These are phyloP conservation scores for Plasmodium vinckei DNA, from an alignment of 169 alveolate species.

Conservation along the genomic window DNA sequence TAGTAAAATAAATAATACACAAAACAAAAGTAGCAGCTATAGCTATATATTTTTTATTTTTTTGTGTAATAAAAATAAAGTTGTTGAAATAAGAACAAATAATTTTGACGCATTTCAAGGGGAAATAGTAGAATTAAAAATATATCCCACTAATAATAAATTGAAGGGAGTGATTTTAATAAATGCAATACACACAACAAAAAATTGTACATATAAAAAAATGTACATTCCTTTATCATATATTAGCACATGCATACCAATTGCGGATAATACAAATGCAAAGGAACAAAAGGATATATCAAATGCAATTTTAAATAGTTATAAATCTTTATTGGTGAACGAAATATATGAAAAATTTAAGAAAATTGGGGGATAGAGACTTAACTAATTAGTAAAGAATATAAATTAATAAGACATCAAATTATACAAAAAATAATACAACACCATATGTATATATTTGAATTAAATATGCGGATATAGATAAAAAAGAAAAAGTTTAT, in stretches of 20 bases:
- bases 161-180: constrained; percentile 49
- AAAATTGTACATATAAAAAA: constrained; percentile 10
- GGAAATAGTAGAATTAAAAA: constrained; percentile 38
- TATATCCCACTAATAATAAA: constrained; percentile 31
- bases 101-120: constrained; percentile 49
- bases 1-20: constrained; percentile 15
- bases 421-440: too few relatives aligned
- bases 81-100: constrained; percentile 43
- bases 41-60: constrained; percentile 56
- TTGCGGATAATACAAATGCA: background rate
- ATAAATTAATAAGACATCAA: too few relatives aligned
- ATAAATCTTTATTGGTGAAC: constrained; percentile 48
- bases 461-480: too few relatives aligned
- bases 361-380: constrained; percentile 32
- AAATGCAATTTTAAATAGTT: constrained; percentile 22
- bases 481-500: too few relatives aligned
- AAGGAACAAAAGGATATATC: background rate
- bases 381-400: background rate
- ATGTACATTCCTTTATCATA: constrained; percentile 33
- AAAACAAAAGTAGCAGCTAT: constrained; percentile 3
- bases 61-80: constrained; percentile 38
- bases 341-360: constrained; percentile 63
- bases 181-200: constrained; percentile 14
- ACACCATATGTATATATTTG: too few relatives aligned
- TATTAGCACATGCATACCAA: constrained; percentile 40